phyloP scores from a whole-genome alignment of 257 asterid genomes.

The Solanum sitiens region DNA sequence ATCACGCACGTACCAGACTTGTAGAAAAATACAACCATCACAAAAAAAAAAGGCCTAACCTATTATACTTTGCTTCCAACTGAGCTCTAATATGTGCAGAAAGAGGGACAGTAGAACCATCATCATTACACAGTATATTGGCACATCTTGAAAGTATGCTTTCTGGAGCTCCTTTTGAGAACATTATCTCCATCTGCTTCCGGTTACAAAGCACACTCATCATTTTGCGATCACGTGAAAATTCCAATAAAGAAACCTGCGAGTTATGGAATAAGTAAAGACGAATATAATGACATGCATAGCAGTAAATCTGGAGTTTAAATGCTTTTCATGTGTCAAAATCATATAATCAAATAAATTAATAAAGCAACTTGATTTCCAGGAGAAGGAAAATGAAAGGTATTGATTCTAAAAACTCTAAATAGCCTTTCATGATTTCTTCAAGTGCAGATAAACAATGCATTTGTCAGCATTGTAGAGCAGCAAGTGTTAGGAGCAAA shows the following conservation, averaged over 20 bases:
- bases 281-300: background rate
- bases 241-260: constrained; percentile 85
- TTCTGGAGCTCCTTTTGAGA: constrained; percentile 99
- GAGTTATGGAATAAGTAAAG: constrained; percentile 4
- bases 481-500: background rate
- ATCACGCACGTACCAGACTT: background rate
- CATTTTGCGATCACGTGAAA: constrained; percentile 99
- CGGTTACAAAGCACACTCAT: constrained; percentile 98
- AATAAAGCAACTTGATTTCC: background rate
- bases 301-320: background rate
- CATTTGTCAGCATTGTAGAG: background rate
- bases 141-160: constrained; percentile 88
- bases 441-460: background rate
- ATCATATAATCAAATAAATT: background rate
- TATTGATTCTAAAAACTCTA: background rate
- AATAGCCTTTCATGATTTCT: background rate
- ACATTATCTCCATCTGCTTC: constrained; percentile 87
- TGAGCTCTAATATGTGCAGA: constrained; percentile 70
- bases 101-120: constrained; percentile 70
- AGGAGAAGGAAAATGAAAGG: background rate
- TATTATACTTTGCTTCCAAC: constrained; percentile 67
- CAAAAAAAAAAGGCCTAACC: constrained; percentile 25
- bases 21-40: background rate
- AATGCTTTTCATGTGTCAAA: background rate
- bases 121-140: constrained; percentile 77